Evolutionary conservation across 805 yeast species (phyloP), one percentile per base, ranked within the genome.

Genomic region (Wickerhamiella sorbophila): DNA sequence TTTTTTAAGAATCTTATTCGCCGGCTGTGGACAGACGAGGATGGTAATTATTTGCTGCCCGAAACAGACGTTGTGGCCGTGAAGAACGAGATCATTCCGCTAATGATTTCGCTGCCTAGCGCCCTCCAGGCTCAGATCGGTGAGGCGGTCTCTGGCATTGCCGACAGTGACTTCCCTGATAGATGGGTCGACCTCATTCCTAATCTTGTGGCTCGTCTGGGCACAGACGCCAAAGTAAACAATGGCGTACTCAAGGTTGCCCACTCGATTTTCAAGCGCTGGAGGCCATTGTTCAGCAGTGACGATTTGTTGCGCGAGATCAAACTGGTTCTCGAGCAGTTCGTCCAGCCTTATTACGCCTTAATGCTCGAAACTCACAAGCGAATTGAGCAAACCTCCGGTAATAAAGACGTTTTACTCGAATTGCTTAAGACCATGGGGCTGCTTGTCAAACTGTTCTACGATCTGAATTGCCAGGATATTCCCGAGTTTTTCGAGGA

Each of bases 401-500:
- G 52, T 4, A 68, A 79, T 56, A 67, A 67, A 42, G 73, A 73
- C 0, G 63, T 67, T 20, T 64, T 86, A 45, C 57, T 56, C 27
- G 64, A 77, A 1, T 47, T 51, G 48, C 35, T 49, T 16, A 44
- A 46, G 38, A 42, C 48, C 31, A 60, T 87, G 51, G 63, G 79
- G 39, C 62, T 86, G 18, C 67, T 87, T 41, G 61, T 80, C 29
- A 88, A 91, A 57, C 74, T 93, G 31, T 93, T 83, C 61, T 85
- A 77, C 57, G 99, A 91, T 59, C 74, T 91, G 54, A 91, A 91
- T 60, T 88, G 96, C 62, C 98, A 93, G 63, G 99, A 91, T 62
- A 79, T 91, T 41, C 98, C 99, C 1, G 98, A 87, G 61, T 91
- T 88, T 57, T 91, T 91, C 58, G 99, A 93, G 63, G 97, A 91